Conservation (phyloP, 164 flowering plant species). For the Macadamia integrifolia region DNA sequence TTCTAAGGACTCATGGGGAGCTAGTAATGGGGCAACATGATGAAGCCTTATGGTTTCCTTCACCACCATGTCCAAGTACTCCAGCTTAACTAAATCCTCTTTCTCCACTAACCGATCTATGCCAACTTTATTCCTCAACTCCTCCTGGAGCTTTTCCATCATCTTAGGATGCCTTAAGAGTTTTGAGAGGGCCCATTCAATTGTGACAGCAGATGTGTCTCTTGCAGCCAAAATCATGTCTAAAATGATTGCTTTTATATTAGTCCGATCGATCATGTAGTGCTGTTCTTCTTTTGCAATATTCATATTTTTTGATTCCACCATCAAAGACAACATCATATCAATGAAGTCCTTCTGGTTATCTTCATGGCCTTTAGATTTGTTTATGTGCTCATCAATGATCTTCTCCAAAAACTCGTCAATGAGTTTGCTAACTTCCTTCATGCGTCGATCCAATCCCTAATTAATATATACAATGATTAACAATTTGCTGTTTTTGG, state of each 20-base stretch:
- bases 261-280: too few species aligned
- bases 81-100: background rate
- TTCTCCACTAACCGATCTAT: too few species aligned
- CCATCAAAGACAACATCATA: conserved; percentile 9
- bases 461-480: background rate
- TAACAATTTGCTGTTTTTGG: too few species aligned
- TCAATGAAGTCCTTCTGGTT: conserved; percentile 10
- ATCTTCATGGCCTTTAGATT: background rate
- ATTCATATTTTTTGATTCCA: background rate
- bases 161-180: too few species aligned
- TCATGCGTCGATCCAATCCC: conserved; percentile 8
- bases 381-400: conserved; percentile 7
- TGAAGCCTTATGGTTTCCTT: conserved; percentile 32
- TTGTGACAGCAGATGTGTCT: too few species aligned
- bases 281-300: too few species aligned
- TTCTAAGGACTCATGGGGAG: conserved; percentile 25
- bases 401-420: conserved; percentile 1
- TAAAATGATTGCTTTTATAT: too few species aligned
- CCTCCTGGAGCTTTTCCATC: too few species aligned
- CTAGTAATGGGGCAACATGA: conserved; percentile 25
- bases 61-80: conserved; percentile 28
- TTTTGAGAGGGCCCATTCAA: too few species aligned
- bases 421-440: background rate
- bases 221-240: too few species aligned
- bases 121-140: too few species aligned